Base-by-base conservation (phyloP, 176 grass and related monocot species). In the Echinochloa phyllopogon region DNA sequence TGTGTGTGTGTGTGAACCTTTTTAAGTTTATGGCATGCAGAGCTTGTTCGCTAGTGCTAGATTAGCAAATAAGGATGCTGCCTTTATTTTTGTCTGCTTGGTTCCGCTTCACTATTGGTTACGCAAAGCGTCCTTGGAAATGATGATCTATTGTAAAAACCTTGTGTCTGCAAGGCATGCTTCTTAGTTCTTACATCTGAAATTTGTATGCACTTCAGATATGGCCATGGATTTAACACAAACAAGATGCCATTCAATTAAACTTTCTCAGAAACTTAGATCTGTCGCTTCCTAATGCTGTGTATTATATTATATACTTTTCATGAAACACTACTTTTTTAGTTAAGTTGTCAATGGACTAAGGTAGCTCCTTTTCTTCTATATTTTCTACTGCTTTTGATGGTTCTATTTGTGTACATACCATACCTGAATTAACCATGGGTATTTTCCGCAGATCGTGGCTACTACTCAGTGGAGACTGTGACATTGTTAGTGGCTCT, bases 391-490 rank as follows among this genome's bases (percentile, higher is more conserved):
- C 59, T 57, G 13, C 58, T 72, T 72, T 72, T 16, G 23, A 29
- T 79, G 6, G 8, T 71, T 71, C 61, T 41, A 44, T 69, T 83
- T 90, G 40, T 72, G 65, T 79, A 12, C 44, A 24, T 70, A 12
- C 48, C 29, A 21, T 74, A 60, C 43, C 29, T 78, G 27, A 40
- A 82, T 68, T 85, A 39, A 84, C 57, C 83, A 18, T 69, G 59
- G 33, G 18, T 47, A 38, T 86, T 57, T 96, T 43, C 41, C 89
- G 72, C 77, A 96, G 94, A 96, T 77, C 91, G 91, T 83, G 84
- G 94, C n/a, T 94, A 89, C 83, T 91, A 91, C 85, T 94, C 89
- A 57, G 91, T 96, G 85, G 84, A 96, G 72, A 96, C 91, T 41
- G 87, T 79, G 36, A 56, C 89, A 18, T 73, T 96, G 51, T 66